Conservation (phyloP, 176 grass and related monocot species). For the Lolium rigidum region DNA sequence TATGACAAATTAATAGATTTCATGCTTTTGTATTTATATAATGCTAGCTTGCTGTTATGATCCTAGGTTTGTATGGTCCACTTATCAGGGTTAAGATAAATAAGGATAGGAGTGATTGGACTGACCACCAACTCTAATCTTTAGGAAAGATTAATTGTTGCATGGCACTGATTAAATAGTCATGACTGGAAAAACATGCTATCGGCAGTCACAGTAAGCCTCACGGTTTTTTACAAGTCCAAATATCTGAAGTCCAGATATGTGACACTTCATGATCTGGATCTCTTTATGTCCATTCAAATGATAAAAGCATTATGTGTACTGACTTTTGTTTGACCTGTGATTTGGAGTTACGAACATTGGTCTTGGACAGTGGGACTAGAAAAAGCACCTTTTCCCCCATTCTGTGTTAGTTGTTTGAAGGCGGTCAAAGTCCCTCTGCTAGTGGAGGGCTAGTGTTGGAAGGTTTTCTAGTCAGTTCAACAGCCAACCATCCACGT, state of each 20-base stretch:
- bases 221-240: slow-evolving; percentile 23
- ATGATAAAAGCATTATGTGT: neutral
- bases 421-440: slow-evolving; percentile 40
- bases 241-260: slow-evolving; percentile 28
- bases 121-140: too few species aligned
- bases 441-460: neutral
- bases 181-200: slow-evolving; percentile 21
- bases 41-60: too few species aligned
- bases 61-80: too few species aligned
- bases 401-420: neutral
- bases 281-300: slow-evolving; percentile 18
- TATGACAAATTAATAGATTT: too few species aligned
- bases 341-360: slow-evolving; percentile 31
- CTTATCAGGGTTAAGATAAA: too few species aligned
- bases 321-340: slow-evolving; percentile 22
- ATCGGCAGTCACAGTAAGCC: neutral
- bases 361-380: slow-evolving; percentile 27
- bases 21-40: too few species aligned
- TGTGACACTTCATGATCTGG: neutral
- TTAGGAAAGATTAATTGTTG: neutral
- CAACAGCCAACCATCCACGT: neutral
- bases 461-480: slow-evolving; percentile 29
- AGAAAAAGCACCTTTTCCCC: neutral
- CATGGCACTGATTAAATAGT: neutral
- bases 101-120: too few species aligned